phyloP scores from a whole-genome alignment of 2,329 filamentous ascomycete genomes.

The Thelonectria olida region DNA sequence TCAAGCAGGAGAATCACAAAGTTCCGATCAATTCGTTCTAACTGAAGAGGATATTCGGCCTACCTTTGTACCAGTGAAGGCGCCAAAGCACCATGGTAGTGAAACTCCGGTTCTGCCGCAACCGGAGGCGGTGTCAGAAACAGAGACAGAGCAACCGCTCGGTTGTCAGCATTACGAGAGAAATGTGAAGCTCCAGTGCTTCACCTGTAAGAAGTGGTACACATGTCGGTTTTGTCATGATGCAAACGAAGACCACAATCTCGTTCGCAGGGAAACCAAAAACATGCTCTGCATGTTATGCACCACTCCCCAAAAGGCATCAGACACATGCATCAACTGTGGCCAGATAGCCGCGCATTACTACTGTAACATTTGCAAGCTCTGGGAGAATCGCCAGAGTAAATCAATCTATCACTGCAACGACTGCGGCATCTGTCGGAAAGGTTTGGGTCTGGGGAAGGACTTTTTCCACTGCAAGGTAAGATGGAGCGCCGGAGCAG shows the following conservation, averaged over 20 bases:
- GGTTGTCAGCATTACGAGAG: slow-evolving; percentile 94
- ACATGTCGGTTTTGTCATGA: slow-evolving; percentile 96
- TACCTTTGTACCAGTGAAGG: slow-evolving; percentile 70
- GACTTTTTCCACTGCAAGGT: slow-evolving; percentile 99
- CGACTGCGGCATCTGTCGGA: slow-evolving; percentile 94
- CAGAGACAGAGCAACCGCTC: slow-evolving; percentile 54
- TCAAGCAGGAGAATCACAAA: slow-evolving; percentile 50
- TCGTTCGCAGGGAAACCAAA: slow-evolving; percentile 84
- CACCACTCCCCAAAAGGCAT: slow-evolving; percentile 82
- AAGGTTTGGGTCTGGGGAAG: slow-evolving; percentile 90
- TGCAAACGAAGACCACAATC: slow-evolving; percentile 77
- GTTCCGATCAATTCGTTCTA: slow-evolving; percentile 57
- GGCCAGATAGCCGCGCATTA: slow-evolving; percentile 83
- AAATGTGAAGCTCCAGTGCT: slow-evolving; percentile 96
- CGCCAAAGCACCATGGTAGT: slow-evolving; percentile 55
- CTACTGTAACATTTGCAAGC: slow-evolving; percentile 92
- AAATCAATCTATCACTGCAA: slow-evolving; percentile 96
- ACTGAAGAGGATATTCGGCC: slow-evolving; percentile 70
- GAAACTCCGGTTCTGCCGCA: slow-evolving; percentile 44
- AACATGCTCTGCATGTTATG: slow-evolving; percentile 99
- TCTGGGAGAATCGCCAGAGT: slow-evolving; percentile 93
- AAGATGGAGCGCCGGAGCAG: slow-evolving; percentile 37
- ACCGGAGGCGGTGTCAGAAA: slow-evolving; percentile 35
- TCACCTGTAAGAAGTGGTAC: slow-evolving; percentile 89
- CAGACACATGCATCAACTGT: slow-evolving; percentile 81